Evolutionary conservation across 2,329 filamentous ascomycete genomes (phyloP), one percentile per base, ranked within the genome.

Genomic region (Hyphodiscus sp.): DNA sequence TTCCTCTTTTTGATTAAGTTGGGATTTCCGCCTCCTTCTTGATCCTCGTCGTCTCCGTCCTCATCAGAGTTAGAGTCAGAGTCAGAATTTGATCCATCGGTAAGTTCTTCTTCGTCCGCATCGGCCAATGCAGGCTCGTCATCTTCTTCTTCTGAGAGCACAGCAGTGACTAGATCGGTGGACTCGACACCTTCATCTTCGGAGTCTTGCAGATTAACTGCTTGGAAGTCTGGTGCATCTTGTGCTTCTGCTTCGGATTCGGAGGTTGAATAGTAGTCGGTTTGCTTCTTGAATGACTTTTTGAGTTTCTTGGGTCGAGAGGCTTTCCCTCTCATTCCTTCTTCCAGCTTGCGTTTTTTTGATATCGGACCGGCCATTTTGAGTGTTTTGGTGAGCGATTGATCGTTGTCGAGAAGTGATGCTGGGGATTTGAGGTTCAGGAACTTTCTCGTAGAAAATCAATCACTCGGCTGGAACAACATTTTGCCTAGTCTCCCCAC

Each of bases 1-100:
- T 97, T 97, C 15, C 85, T 83, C 65, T 83, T 87, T 41, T 67
- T 67, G 58, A 73, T 69, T 43, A 68, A 66, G 49, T 73, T 72
- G 53, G 67, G 68, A 41, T 71, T 72, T 19, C 75, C 72, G 13
- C 74, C 73, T 23, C 68, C 67, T 8, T 68, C 69, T 2, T 70
- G 66, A 23, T 66, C 65, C 10, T 67, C 68, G 15, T 66, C 67
- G 16, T 66, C 61, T 44, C 55, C 58, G 20, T 66, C 67, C 16
- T 66, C 61, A 44, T 57, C 58, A 23, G 49, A 51, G 19, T 60
- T 55, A 20, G 61, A 56, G 47, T 71, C 71, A 20, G 61, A 56
- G 47, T 71, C 71, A 43, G 74, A 73, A 52, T 68, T 65, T 18
- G 65, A 66, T 5, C 52, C 68, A 51, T 73, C 69, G 38, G 69